Base-by-base conservation (phyloP, 2,329 filamentous ascomycete genomes). In the Aspergillus aculeatinus region DNA sequence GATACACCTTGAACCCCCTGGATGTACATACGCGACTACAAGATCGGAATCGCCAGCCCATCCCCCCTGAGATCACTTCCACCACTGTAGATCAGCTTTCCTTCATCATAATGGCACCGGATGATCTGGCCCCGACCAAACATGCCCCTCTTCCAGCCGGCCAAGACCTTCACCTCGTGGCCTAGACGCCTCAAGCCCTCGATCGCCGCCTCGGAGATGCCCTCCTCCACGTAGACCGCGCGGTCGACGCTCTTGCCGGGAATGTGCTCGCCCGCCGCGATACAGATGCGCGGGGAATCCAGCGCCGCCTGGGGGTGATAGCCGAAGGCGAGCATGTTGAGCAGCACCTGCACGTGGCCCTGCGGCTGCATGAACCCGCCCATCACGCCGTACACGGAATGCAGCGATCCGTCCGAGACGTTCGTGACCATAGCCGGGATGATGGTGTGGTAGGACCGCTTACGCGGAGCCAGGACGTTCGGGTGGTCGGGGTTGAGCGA, bases 361-460 rank as follows among this genome's bases (percentile, higher is more conserved):
- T 98, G 95, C 0, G 95, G 95, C 78, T 99, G 95, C 90, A 98
- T 98, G 77, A 96, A 98, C 2, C 92, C 94, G 55, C 95, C 95
- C 95, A 98, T 98, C 61, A 98, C 94, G 56, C 95, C 95, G 70
- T 94, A 97, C 0, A 96, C 90, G 4, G 87, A 89, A 74, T 96
- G 91, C 59, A 98, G 78, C 52, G 85, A 88, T 27, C 86, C 85
- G 67, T 96, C 92, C 4, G 80, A 78, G 19, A 85, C 74, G 67
- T 95, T 92, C 0, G 95, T 98, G 19, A 94, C 87, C 75, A 98
- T 84, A 0, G 90, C 94, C 0, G 95, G 94, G 69, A 99, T 99
- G 74, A 99, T 98, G 57, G 95, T 99, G 76, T 98, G 95, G 77
- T 98, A 99, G 0, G 95, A 95, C 50, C 95, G 79, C 80, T 98